Base-by-base conservation (phyloP, 106 monocot species). In the Chionographis japonica region DNA sequence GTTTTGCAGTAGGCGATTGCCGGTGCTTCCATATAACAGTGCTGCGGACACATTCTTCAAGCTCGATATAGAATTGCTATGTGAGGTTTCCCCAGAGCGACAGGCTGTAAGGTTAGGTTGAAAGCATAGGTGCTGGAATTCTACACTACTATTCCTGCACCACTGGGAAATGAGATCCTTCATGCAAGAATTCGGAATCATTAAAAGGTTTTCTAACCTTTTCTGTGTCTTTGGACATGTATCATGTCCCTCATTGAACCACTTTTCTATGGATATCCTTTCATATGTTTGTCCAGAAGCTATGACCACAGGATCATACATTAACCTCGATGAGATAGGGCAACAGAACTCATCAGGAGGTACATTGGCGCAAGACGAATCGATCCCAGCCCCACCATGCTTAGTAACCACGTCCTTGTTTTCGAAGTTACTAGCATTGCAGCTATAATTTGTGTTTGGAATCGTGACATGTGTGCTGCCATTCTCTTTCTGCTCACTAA, bases 301-400 rank as follows among this genome's bases (percentile, higher is more conserved):
- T 65, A 99, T 93, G 72, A 90, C 71, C 51, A 99, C 93, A 12
- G 98, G 93, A 78, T 99, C 93, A 71, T 69, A 72, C 98, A 99
- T 99, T 38, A 99, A 20, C 57, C 67, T 85, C 39, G 63, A 77
- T 63, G 98, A 90, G 61, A 99, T 77, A 40, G 98, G 98, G 64
- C 93, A 99, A 58, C 54, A 73, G 62, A 83, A 93, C 69, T 87
- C 87, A 57, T 79, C 74, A 74, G 97, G 98, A 60, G 83, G 84
- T 37, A 41, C 10, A 63, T 69, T 58, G 57, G 61, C 12, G 71
- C 27, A 37, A 41, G 56, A 54, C 50, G 52, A 20, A 64, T 70
- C 66, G 54, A 16, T 83, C 35, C 52, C 65, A 66, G 38, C 8
- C 10, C 74, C 76, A 19, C 50, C 42, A 51, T 35, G 18, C 49